Evolutionary conservation across 2,329 filamentous ascomycete genomes (phyloP), one percentile per base, ranked within the genome.

Genomic region (Pseudogymnoascus sp.): DNA sequence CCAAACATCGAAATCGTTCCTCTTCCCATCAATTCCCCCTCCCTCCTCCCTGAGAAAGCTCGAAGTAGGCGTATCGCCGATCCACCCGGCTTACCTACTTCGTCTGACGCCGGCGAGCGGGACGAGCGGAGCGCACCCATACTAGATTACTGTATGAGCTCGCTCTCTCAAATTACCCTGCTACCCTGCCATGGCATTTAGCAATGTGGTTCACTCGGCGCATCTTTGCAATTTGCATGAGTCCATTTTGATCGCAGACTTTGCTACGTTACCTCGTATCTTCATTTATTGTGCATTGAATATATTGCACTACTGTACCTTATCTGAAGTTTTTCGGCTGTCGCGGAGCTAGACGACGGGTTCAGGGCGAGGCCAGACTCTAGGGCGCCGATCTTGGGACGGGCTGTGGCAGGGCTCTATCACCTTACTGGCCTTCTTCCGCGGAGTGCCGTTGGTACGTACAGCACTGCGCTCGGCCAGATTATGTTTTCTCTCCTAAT

Each of bases 271-370:
- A 31, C 44, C 44, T 50, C 44, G 44, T 50, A 50, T 29, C 23
- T 50, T 50, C 44, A 50, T 50, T 50, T 50, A 50, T 29, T 53
- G 23, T 31, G 44, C 44, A 31, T n/a, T 31, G 44, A 17, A 11
- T 53, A 53, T 53, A 53, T 53, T 53, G 44, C 44, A 53, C 44
- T 53, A 53, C 44, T 53, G 44, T 53, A 53, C 44, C 44, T 53
- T 31, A 53, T 53, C 44, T 31, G 44, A 31, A 53, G 33, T 53
- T 53, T 53, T 53, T 53, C 23, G 44, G 44, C 44, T 53, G 23
- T 31, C 23, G 44, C 23, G 44, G 44, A 53, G 44, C 44, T 53
- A 53, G 23, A 53, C 44, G 44, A 53, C 44, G 44, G 44, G 44
- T 53, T 31, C 44, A 31, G 23, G 44, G 44, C 44, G 44, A 53